Evolutionary conservation across 495 filamentous ascomycete species (phyloP).

Genomic region (Aspergillus conjunctus): DNA sequence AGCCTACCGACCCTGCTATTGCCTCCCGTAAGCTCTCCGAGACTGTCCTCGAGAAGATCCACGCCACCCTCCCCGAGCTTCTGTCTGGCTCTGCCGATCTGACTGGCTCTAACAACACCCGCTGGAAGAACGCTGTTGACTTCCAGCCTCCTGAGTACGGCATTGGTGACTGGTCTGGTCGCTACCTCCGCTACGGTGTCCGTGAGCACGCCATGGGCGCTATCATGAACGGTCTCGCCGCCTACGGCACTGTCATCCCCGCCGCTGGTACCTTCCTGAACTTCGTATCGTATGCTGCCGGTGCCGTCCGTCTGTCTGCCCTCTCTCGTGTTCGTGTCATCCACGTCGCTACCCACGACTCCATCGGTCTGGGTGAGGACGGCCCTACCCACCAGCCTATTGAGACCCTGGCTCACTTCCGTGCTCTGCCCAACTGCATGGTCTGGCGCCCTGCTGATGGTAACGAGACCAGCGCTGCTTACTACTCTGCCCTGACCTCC

Average conservation of each 20-base stretch:
- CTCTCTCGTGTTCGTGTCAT: slow-evolving; percentile 90
- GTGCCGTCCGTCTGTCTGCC: slow-evolving; percentile 90
- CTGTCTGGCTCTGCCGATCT: slow-evolving; percentile 95
- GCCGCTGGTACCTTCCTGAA: slow-evolving; percentile 97
- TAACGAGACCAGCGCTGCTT: slow-evolving; percentile 97
- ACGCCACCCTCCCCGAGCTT: slow-evolving; percentile 82
- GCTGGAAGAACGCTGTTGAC: slow-evolving; percentile 95
- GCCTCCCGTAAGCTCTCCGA: slow-evolving; percentile 97
- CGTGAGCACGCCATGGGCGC: slow-evolving; percentile 98
- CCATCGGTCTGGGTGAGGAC: slow-evolving; percentile 98
- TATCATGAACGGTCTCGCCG: slow-evolving; percentile 96
- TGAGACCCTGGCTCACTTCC: slow-evolving; percentile 99
- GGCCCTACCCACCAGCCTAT: slow-evolving; percentile 99
- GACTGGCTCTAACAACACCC: slow-evolving; percentile 97
- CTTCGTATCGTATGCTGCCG: slow-evolving; percentile 98
- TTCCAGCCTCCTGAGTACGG: slow-evolving; percentile 89
- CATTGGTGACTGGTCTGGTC: slow-evolving; percentile 85
- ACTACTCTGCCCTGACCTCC: slow-evolving; percentile 91
- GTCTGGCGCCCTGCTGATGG: slow-evolving; percentile 99
- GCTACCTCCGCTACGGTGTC: slow-evolving; percentile 96
- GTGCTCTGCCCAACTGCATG: slow-evolving; percentile 98
- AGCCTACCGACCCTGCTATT: slow-evolving; percentile 78
- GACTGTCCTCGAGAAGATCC: slow-evolving; percentile 85
- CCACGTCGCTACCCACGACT: slow-evolving; percentile 98
- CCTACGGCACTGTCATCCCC: slow-evolving; percentile 93